A percentile compares a stretch with the other conserved stretches of the same genome.
phyloP scores from a whole-genome alignment of 2,329 filamentous ascomycete genomes.

The Trichoderma atroviride region DNA sequence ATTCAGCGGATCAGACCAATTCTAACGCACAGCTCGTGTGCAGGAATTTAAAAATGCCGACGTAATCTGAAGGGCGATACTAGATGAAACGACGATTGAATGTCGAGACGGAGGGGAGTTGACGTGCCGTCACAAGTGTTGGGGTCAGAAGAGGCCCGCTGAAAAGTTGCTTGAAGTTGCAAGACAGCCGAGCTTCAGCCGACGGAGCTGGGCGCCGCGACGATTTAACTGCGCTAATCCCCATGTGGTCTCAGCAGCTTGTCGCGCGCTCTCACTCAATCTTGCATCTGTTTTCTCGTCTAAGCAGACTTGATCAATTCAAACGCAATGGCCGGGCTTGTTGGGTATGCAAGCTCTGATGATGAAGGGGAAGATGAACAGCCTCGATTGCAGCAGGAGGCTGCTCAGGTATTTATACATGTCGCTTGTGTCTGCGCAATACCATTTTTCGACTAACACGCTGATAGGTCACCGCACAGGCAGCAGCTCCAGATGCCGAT shows the following conservation, averaged over 20 bases:
- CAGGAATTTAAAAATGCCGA: neutral
- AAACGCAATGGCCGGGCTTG: slow-evolving; percentile 48
- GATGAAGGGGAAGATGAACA: slow-evolving; percentile 47
- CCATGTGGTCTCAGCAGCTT: slow-evolving; percentile 16
- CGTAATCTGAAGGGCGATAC: neutral
- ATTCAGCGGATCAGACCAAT: neutral
- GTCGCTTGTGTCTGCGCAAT: neutral
- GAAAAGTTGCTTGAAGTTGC: neutral
- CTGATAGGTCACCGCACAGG: slow-evolving; percentile 10
- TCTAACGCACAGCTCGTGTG: neutral
- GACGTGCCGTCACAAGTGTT: slow-evolving; percentile 15
- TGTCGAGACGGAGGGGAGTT: slow-evolving; percentile 16
- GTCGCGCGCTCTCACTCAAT: slow-evolving; percentile 10
- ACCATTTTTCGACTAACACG: slow-evolving; percentile 16
- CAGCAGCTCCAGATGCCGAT: slow-evolving; percentile 5
- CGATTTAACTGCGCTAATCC: slow-evolving; percentile 8
- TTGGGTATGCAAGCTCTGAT: slow-evolving; percentile 56
- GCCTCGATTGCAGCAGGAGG: neutral
- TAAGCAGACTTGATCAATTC: neutral
- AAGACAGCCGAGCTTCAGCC: slow-evolving; percentile 19
- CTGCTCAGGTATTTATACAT: slow-evolving; percentile 2
- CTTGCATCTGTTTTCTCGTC: neutral
- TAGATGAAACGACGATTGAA: slow-evolving; percentile 1
- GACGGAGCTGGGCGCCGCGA: neutral
- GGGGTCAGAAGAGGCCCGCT: neutral